A percentile compares a stretch with the other conserved stretches of the same genome.
Conservation (phyloP, 768 basidiomycete species). For the Porphyrellus cyaneotinctus region DNA sequence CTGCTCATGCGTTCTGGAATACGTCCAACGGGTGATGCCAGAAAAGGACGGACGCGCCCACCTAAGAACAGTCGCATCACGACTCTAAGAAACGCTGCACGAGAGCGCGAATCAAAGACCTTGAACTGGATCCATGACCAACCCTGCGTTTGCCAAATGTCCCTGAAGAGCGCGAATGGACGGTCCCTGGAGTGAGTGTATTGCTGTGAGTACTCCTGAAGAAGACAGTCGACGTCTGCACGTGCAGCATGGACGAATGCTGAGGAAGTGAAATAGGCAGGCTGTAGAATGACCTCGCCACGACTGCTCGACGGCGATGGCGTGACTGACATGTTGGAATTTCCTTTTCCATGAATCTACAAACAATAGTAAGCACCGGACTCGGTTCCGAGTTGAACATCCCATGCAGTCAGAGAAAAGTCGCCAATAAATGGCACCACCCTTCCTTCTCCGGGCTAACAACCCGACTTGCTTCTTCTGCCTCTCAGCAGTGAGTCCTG, state of each 20-base stretch:
- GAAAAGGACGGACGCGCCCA: conserved; percentile 28
- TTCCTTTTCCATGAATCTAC: conserved; percentile 21
- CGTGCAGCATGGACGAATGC: conserved; percentile 62
- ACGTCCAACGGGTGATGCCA: background rate
- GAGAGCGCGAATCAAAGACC: conserved; percentile 62
- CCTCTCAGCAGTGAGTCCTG: conserved; percentile 40
- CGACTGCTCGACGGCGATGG: conserved; percentile 56
- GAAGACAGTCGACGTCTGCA: conserved; percentile 56
- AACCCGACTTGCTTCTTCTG: conserved; percentile 70
- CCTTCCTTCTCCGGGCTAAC: conserved; percentile 51
- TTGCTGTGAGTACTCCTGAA: conserved; percentile 48
- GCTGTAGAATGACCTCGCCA: conserved; percentile 65
- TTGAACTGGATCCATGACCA: conserved; percentile 79
- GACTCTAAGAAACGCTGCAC: conserved; percentile 58
- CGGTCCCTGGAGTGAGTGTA: conserved; percentile 33
- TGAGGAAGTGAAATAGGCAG: conserved; percentile 75
- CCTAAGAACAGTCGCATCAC: conserved; percentile 65
- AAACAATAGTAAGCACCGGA: background rate
- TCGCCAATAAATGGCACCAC: conserved; percentile 14
- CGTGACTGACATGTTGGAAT: conserved; percentile 35
- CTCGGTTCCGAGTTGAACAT: background rate
- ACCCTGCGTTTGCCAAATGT: conserved; percentile 59
- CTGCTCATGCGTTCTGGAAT: conserved; percentile 50
- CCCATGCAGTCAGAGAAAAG: background rate
- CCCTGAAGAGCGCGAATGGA: conserved; percentile 72